Percentiles rank a stretch among this genome's conserved stretches.
Evolutionary conservation across 768 basidiomycete genomes (phyloP).

Genomic region (Trametes coccinea): DNA sequence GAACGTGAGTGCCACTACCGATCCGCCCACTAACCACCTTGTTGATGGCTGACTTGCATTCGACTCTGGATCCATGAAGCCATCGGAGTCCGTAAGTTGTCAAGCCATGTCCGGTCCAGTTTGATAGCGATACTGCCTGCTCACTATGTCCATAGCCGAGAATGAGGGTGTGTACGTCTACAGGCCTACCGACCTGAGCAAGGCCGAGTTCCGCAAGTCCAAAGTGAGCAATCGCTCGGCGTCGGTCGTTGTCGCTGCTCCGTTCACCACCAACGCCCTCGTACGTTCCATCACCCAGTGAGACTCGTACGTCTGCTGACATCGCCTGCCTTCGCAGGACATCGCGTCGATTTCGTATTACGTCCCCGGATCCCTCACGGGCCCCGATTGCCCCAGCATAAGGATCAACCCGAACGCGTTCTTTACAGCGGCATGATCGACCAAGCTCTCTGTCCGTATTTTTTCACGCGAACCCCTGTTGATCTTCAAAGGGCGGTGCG

Average conservation of each 20-base stretch:
- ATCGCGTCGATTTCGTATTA: slow-evolving; percentile 32
- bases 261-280: slow-evolving; percentile 2
- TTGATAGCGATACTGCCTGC: neutral
- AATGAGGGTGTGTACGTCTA: neutral
- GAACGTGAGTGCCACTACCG: neutral
- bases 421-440: neutral
- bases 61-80: neutral
- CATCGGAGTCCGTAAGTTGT: slow-evolving; percentile 12
- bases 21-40: too few relatives aligned
- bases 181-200: slow-evolving; percentile 7
- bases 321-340: slow-evolving; percentile 22
- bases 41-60: neutral
- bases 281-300: neutral
- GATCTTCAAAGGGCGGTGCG: too few relatives aligned
- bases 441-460: too few relatives aligned
- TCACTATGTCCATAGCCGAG: neutral
- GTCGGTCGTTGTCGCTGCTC: slow-evolving; percentile 22
- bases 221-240: slow-evolving; percentile 27
- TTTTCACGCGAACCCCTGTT: too few relatives aligned
- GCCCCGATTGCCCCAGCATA: slow-evolving; percentile 26
- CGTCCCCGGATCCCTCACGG: slow-evolving; percentile 30
- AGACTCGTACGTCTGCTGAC: neutral
- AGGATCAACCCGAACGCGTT: slow-evolving; percentile 5
- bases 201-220: slow-evolving; percentile 18
- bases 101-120: too few relatives aligned